Evolutionary conservation across 2,329 filamentous ascomycete species (phyloP).

Genomic region (Fusarium heterosporum): DNA sequence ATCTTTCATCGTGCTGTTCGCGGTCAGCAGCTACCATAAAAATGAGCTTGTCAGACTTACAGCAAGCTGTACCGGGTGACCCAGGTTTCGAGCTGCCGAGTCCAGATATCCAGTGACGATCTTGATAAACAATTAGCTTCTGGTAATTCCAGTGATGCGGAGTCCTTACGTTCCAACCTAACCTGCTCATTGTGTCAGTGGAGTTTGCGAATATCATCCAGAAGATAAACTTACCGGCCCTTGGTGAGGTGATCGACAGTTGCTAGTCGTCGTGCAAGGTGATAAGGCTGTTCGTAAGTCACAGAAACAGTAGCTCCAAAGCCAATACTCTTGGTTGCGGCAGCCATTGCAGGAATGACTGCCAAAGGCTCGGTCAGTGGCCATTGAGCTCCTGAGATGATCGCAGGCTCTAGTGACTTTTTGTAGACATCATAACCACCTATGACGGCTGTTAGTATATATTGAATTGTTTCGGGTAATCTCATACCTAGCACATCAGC

Average conservation of each 20-base stretch:
- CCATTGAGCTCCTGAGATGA: constrained; percentile 74
- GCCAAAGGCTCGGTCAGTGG: constrained; percentile 76
- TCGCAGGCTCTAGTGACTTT: constrained; percentile 68
- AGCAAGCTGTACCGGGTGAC: constrained; percentile 64
- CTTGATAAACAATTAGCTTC: constrained; percentile 31
- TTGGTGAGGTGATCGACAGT: constrained; percentile 76
- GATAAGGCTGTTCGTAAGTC: constrained; percentile 78
- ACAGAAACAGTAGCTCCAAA: constrained; percentile 78
- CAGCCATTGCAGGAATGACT: constrained; percentile 76
- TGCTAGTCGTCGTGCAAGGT: constrained; percentile 72
- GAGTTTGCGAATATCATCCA: rapidly evolving
- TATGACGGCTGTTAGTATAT: constrained; percentile 2
- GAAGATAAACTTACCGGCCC: constrained; percentile 58
- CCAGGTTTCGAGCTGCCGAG: constrained; percentile 74
- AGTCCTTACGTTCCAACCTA: constrained; percentile 66
- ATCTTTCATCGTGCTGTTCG: constrained; percentile 71
- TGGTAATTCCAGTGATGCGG: constrained; percentile 42
- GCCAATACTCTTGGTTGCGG: constrained; percentile 73
- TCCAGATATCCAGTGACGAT: constrained; percentile 79
- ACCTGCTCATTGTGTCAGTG: constrained; percentile 45
- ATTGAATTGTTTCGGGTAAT: too few species aligned
- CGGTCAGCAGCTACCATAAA: neutral
- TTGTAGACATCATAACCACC: constrained; percentile 79
- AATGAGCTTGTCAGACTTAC: constrained; percentile 12
- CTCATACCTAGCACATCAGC: constrained; percentile 66